Conservation (phyloP, 768 basidiomycete species). For the Boletus eberwhitei region DNA sequence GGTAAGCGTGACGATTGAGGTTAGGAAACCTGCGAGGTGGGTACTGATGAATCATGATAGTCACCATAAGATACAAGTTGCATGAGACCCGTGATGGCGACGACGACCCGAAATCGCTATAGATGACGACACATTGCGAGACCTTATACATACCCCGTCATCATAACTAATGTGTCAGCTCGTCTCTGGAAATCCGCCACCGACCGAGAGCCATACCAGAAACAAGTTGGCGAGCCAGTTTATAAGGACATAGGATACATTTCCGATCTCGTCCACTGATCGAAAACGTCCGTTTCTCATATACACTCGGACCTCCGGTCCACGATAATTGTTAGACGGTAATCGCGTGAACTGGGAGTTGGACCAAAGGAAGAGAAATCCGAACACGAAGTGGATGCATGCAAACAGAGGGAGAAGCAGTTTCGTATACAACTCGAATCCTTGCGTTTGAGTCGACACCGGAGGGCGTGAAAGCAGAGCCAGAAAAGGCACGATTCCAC, state of each 20-base stretch:
- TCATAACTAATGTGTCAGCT: neutral
- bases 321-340: constrained; percentile 23
- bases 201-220: constrained; percentile 9
- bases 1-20: neutral
- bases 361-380: constrained; percentile 19
- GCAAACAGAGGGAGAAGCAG: constrained; percentile 8
- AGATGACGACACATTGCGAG: constrained; percentile 31
- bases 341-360: constrained; percentile 13
- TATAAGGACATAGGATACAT: constrained; percentile 20
- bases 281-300: constrained; percentile 22
- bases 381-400: neutral
- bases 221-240: constrained; percentile 24
- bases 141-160: constrained; percentile 10
- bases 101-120: constrained; percentile 19
- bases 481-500: constrained; percentile 28
- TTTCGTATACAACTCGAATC: constrained; percentile 9
- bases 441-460: neutral
- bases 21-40: neutral
- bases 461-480: constrained; percentile 21
- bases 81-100: constrained; percentile 21
- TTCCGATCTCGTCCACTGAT: constrained; percentile 22
- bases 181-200: neutral
- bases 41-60: neutral
- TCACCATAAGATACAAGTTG: constrained; percentile 25
- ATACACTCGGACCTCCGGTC: constrained; percentile 25